Percentiles rank a stretch among this genome's conserved stretches.
Evolutionary conservation across 192 early-diverging fungal genomes (phyloP).

Genomic region (Backusella macrospora): DNA sequence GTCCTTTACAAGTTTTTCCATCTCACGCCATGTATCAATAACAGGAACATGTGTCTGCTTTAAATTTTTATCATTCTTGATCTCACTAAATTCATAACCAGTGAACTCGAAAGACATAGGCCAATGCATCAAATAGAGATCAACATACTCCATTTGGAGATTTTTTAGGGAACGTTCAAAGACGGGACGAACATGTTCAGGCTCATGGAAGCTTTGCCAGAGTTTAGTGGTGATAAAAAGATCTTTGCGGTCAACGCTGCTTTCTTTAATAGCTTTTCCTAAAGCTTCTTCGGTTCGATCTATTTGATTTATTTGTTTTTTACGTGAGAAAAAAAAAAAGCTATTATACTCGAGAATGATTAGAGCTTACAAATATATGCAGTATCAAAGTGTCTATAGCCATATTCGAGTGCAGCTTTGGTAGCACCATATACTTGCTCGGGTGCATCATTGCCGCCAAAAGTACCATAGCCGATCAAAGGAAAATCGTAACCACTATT

Average conservation of each 20-base stretch:
- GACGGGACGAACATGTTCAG: constrained; percentile 51
- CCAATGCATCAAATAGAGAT: constrained; percentile 79
- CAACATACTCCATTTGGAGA: constrained; percentile 67
- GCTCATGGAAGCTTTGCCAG: constrained; percentile 59
- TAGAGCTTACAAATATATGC: constrained; percentile 28
- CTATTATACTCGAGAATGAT: not conserved
- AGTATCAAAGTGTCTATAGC: constrained; percentile 36
- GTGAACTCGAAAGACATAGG: constrained; percentile 54
- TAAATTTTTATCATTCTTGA: constrained; percentile 31
- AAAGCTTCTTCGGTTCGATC: constrained; percentile 26
- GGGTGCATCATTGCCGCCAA: constrained; percentile 33
- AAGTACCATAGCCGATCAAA: constrained; percentile 35
- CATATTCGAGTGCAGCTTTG: constrained; percentile 27
- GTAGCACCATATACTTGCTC: constrained; percentile 32
- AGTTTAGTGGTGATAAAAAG: constrained; percentile 78
- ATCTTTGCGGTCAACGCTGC: constrained; percentile 63
- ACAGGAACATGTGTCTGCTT: constrained; percentile 61
- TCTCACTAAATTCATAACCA: constrained; percentile 35
- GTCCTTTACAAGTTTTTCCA: constrained; percentile 70
- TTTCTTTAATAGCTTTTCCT: constrained; percentile 63
- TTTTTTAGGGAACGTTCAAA: constrained; percentile 53
- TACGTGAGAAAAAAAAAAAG: too few relatives aligned
- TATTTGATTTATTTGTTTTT: not conserved
- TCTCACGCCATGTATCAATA: constrained; percentile 63
- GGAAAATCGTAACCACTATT: constrained; percentile 36